A percentile compares a stretch with the other conserved stretches of the same genome.
phyloP scores from a whole-genome alignment of 1,284 basidiomycete species.

The Ceratobasidium sp. region DNA sequence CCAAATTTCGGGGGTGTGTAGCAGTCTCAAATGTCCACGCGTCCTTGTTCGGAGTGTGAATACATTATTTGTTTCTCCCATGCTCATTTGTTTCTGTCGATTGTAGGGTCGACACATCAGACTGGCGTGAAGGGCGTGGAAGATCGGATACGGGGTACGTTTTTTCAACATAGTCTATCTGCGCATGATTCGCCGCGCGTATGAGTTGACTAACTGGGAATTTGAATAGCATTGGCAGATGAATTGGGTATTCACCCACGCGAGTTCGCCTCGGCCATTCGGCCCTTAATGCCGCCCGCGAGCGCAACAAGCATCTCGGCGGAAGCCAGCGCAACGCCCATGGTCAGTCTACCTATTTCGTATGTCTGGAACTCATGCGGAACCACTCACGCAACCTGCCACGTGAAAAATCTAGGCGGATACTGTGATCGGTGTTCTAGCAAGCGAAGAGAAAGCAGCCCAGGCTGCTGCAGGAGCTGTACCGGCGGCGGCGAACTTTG shows the following conservation, averaged over 20 bases:
- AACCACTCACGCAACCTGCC: too few species aligned
- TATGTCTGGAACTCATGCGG: too few species aligned
- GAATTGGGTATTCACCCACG: slow-evolving; percentile 47
- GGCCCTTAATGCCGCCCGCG: slow-evolving; percentile 44
- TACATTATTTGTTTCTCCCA: background rate
- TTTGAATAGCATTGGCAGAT: slow-evolving; percentile 43
- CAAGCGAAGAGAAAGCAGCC: slow-evolving; percentile 9
- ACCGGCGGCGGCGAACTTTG: background rate
- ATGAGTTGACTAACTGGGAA: background rate
- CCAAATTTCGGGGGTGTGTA: slow-evolving; percentile 26
- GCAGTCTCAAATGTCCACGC: background rate
- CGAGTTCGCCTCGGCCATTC: slow-evolving; percentile 46
- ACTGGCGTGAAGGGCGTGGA: slow-evolving; percentile 29
- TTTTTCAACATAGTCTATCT: background rate
- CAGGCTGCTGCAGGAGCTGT: background rate
- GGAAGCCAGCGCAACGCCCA: slow-evolving; percentile 39
- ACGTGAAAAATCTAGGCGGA: slow-evolving; percentile 28
- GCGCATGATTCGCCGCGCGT: background rate
- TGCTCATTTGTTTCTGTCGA: too few species aligned
- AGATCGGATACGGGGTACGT: slow-evolving; percentile 27
- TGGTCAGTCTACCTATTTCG: slow-evolving; percentile 4
- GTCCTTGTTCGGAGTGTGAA: slow-evolving; percentile 1
- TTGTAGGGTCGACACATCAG: background rate
- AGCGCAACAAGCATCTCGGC: slow-evolving; percentile 41
- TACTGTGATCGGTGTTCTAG: slow-evolving; percentile 22